A percentile compares a stretch with the other conserved stretches of the same genome.
Evolutionary conservation across 495 filamentous ascomycete species (phyloP).

Genomic region (Talaromyces thailandensis): DNA sequence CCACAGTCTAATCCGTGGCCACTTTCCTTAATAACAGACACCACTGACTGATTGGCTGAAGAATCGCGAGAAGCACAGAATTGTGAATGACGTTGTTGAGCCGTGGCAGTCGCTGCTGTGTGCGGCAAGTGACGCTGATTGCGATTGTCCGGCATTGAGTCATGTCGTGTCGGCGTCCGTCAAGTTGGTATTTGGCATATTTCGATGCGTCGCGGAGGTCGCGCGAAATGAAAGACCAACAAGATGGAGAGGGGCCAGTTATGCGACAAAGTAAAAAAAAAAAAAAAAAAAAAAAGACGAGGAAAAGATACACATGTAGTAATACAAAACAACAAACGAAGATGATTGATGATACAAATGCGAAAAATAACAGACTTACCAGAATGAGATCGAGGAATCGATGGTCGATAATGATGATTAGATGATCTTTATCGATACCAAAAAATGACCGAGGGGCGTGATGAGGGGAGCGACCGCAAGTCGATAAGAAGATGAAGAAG

Average conservation of each 20-base stretch:
- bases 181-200: not conserved
- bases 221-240: not conserved
- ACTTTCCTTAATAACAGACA: not conserved
- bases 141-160: not conserved
- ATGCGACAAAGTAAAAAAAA: not conserved
- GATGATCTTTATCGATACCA: conserved; percentile 4
- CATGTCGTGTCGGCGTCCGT: not conserved
- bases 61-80: not conserved
- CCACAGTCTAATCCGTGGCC: not conserved
- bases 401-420: not conserved
- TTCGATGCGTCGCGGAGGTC: not conserved
- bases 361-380: conserved; percentile 3
- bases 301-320: not conserved
- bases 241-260: not conserved
- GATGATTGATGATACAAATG: not conserved
- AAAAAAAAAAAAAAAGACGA: not conserved
- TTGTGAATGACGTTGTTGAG: not conserved
- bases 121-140: not conserved
- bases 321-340: not conserved
- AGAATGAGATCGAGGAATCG: conserved; percentile 3
- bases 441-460: conserved; percentile 4
- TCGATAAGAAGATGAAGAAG: conserved; percentile 17
- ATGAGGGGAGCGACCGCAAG: conserved; percentile 13
- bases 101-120: not conserved
- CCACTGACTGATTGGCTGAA: not conserved